Conservation (phyloP, 2,329 filamentous ascomycete genomes). For the Epicoccum nigrum region DNA sequence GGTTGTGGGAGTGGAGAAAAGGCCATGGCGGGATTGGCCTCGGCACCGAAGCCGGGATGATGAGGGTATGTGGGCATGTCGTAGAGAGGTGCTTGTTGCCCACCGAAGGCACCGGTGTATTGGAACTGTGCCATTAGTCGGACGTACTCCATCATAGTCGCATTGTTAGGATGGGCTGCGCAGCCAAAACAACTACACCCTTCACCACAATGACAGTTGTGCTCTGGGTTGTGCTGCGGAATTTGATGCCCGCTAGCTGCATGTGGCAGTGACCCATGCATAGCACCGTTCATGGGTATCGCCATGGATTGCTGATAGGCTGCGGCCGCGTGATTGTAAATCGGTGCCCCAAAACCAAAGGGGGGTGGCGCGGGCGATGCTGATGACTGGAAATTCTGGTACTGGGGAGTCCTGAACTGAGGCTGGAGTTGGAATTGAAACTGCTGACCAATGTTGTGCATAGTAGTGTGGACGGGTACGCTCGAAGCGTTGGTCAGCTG, state of each 20-base stretch:
- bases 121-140: conserved; percentile 48
- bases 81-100: conserved; percentile 40
- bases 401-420: conserved; percentile 30
- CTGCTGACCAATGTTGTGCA: conserved; percentile 22
- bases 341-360: conserved; percentile 40
- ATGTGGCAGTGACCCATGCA: conserved; percentile 21
- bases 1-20: conserved; percentile 22
- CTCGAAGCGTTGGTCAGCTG: conserved; percentile 16
- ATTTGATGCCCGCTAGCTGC: conserved; percentile 38
- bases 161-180: conserved; percentile 70
- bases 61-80: conserved; percentile 45
- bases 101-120: conserved; percentile 42
- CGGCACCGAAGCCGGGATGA: conserved; percentile 38
- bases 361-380: conserved; percentile 23
- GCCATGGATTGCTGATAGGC: conserved; percentile 39
- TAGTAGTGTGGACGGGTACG: conserved; percentile 13
- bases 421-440: conserved; percentile 30
- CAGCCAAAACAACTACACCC: conserved; percentile 72
- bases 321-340: conserved; percentile 43
- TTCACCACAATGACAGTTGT: conserved; percentile 68
- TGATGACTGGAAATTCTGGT: conserved; percentile 27
- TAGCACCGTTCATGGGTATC: conserved; percentile 39
- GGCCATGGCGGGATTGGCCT: conserved; percentile 25
- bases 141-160: conserved; percentile 63
- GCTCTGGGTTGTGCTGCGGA: conserved; percentile 46